phyloP scores from a whole-genome alignment of 805 yeast genomes.

The Sugiyamaella chiloensis region DNA sequence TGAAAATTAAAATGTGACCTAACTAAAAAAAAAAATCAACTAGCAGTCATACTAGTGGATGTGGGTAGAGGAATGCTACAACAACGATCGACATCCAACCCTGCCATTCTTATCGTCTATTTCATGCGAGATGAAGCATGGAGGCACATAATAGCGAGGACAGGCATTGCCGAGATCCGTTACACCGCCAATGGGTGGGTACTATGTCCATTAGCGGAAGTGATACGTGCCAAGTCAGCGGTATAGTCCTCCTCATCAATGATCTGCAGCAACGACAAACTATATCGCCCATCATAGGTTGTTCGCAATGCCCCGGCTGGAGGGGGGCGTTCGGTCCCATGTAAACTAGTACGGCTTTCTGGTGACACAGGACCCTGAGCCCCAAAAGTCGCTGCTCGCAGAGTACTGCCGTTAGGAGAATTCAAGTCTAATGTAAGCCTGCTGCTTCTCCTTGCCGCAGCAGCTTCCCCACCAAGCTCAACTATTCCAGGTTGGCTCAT shows the following conservation, averaged over 20 bases:
- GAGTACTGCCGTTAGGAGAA: background rate
- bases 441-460: slow-evolving; percentile 5
- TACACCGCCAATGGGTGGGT: background rate
- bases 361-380: background rate
- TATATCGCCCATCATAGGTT: slow-evolving; percentile 16
- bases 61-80: too few relatives aligned
- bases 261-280: slow-evolving; percentile 21
- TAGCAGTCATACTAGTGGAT: too few relatives aligned
- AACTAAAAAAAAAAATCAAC: too few relatives aligned
- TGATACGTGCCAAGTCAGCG: slow-evolving; percentile 13
- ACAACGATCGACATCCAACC: too few relatives aligned
- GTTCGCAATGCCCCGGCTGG: slow-evolving; percentile 3
- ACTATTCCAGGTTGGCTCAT: slow-evolving; percentile 29
- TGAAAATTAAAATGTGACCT: too few relatives aligned
- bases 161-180: background rate
- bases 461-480: slow-evolving; percentile 17
- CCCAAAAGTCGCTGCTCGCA: background rate
- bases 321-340: background rate
- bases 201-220: slow-evolving; percentile 3
- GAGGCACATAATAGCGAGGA: background rate
- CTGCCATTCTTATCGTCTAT: too few relatives aligned
- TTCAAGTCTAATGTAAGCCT: slow-evolving; percentile 13
- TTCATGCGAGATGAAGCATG: background rate
- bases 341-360: background rate
- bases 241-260: slow-evolving; percentile 20